Percentiles rank a stretch among this genome's conserved stretches.
phyloP scores from a whole-genome alignment of 1,139 yeast genomes.

The Hanseniaspora gamundiae region DNA sequence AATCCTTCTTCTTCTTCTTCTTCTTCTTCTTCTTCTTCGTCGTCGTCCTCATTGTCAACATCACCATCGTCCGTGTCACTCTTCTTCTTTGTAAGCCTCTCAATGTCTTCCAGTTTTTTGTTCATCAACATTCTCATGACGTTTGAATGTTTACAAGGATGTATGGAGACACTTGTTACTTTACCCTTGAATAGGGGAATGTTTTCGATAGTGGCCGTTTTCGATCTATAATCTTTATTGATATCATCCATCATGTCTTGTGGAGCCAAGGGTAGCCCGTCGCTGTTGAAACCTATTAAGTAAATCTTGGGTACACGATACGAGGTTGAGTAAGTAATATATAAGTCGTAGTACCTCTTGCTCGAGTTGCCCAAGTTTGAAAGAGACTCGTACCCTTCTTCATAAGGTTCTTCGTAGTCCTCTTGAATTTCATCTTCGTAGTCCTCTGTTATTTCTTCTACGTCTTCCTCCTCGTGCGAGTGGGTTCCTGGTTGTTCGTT shows the following conservation, averaged over 20 bases:
- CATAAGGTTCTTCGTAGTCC: conserved; percentile 31
- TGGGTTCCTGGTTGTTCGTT: neutral
- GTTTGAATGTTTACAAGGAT: conserved; percentile 90
- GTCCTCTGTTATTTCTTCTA: conserved; percentile 9
- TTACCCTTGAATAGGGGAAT: conserved; percentile 55
- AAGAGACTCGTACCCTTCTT: conserved; percentile 29
- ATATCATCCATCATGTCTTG: conserved; percentile 91
- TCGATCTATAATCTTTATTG: conserved; percentile 79
- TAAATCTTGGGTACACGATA: conserved; percentile 94
- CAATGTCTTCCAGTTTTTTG: conserved; percentile 34
- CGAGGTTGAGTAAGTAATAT: conserved; percentile 85
- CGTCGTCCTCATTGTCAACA: conserved; percentile 20
- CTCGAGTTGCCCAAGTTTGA: conserved; percentile 25
- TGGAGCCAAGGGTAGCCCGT: conserved; percentile 81
- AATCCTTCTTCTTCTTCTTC: conserved; percentile 36
- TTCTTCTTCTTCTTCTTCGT: conserved; percentile 32
- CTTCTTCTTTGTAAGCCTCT: too few species aligned
- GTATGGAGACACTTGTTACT: conserved; percentile 72
- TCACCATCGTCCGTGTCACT: conserved; percentile 14
- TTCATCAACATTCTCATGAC: conserved; percentile 86
- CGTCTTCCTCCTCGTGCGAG: neutral
- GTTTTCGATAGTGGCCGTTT: conserved; percentile 91
- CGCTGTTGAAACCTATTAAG: conserved; percentile 71
- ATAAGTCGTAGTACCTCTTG: conserved; percentile 71
- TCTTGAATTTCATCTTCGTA: conserved; percentile 31